Conservation (phyloP, 1,284 basidiomycete genomes). For the Cystobasidium pallidum region DNA sequence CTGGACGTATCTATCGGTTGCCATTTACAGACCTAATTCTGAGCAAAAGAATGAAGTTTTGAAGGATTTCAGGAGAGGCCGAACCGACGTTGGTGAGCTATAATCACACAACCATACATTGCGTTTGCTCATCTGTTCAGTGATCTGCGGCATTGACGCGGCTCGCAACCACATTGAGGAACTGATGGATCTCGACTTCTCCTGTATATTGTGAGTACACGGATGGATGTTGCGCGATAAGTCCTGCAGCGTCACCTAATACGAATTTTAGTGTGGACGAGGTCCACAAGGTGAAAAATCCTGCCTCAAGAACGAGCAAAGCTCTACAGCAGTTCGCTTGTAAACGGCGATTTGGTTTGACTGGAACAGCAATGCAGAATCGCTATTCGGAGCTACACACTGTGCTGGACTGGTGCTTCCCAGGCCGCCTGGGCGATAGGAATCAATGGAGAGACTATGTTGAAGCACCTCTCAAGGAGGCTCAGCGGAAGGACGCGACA, state of each 20-base stretch:
- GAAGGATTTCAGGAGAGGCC: constrained; percentile 70
- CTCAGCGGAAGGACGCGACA: constrained; percentile 66
- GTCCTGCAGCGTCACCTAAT: constrained; percentile 50
- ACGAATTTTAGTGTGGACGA: constrained; percentile 77
- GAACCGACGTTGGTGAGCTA: constrained; percentile 61
- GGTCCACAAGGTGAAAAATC: constrained; percentile 78
- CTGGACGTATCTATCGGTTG: constrained; percentile 60
- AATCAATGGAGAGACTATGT: constrained; percentile 72
- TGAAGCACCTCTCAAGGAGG: constrained; percentile 67
- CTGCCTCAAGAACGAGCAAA: constrained; percentile 63
- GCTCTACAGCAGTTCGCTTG: constrained; percentile 70
- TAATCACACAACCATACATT: constrained; percentile 42
- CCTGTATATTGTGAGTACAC: constrained; percentile 46
- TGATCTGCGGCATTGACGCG: constrained; percentile 71
- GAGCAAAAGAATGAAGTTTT: constrained; percentile 59
- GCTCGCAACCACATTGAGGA: constrained; percentile 69
- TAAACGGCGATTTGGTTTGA: constrained; percentile 71
- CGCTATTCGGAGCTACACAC: constrained; percentile 81
- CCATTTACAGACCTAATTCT: constrained; percentile 41
- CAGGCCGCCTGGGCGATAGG: constrained; percentile 66
- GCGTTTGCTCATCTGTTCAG: constrained; percentile 57
- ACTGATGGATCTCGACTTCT: constrained; percentile 63
- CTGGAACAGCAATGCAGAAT: constrained; percentile 82
- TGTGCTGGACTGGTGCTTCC: constrained; percentile 77
- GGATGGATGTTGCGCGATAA: background rate